Evolutionary conservation across 1,139 yeast species (phyloP).

Genomic region (Pneumocystis murina): DNA sequence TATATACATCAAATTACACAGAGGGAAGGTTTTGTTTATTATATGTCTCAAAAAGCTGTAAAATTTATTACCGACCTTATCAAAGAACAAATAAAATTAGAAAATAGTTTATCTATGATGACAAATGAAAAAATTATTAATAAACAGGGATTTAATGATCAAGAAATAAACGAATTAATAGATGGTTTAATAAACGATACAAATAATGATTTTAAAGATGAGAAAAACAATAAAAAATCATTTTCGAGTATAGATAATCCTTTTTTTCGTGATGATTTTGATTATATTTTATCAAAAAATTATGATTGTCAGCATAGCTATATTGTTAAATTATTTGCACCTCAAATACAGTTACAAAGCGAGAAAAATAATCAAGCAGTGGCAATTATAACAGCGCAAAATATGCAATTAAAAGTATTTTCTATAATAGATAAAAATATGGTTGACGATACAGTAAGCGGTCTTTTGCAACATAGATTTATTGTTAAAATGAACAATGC

Average conservation of each 20-base stretch:
- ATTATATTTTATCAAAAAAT: conserved; percentile 31
- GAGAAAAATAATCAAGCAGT: conserved; percentile 49
- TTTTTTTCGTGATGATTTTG: conserved; percentile 30
- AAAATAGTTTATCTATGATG: not conserved
- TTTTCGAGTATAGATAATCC: not conserved
- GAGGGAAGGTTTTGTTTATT: conserved; percentile 42
- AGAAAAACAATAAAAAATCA: not conserved
- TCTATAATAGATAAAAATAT: conserved; percentile 36
- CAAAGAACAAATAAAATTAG: conserved; percentile 14
- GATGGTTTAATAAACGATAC: not conserved
- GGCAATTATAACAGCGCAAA: conserved; percentile 56
- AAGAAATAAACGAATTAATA: conserved; percentile 4
- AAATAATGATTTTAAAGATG: not conserved
- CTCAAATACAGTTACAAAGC: conserved; percentile 71
- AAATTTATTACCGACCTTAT: conserved; percentile 45
- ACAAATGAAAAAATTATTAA: conserved; percentile 7
- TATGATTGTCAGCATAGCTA: conserved; percentile 47
- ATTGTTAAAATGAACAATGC: conserved; percentile 58
- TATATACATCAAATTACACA: conserved; percentile 49
- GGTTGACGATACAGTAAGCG: conserved; percentile 35
- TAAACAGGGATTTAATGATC: conserved; percentile 16
- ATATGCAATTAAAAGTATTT: conserved; percentile 52
- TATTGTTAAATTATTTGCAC: conserved; percentile 57
- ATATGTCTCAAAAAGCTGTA: conserved; percentile 57
- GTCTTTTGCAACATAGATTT: conserved; percentile 51